A percentile compares a stretch with the other conserved stretches of the same genome.
Conservation (phyloP, 345 rosid genomes). For the Euclidium syriacum region DNA sequence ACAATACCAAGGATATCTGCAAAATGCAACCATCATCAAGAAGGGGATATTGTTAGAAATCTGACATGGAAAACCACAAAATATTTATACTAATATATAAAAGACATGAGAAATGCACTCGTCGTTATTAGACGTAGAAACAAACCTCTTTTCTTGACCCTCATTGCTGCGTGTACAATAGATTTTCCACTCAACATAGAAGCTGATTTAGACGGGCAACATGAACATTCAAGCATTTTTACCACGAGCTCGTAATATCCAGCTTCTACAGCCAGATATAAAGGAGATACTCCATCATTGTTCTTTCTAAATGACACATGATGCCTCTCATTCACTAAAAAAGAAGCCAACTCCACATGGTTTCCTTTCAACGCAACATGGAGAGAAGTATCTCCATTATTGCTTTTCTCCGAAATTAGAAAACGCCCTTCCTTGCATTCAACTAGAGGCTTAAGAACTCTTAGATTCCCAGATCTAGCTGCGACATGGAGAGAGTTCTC, state of each 20-base stretch:
- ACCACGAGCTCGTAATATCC: neutral
- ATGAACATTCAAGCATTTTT: slow-evolving; percentile 1
- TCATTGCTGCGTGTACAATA: slow-evolving; percentile 5
- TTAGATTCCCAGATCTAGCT: neutral
- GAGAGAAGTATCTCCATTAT: neutral
- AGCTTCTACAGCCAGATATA: slow-evolving; percentile 15
- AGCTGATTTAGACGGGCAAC: neutral
- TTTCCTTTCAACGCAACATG: neutral
- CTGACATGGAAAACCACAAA: no score
- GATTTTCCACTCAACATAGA: neutral
- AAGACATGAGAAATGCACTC: no score
- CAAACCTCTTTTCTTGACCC: neutral
- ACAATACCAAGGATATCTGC: slow-evolving; percentile 3
- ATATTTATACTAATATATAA: no score
- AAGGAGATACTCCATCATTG: neutral
- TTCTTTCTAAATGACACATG: neutral
- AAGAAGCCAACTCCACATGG: neutral
- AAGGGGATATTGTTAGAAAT: no score
- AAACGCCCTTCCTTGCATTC: neutral
- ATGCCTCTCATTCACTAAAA: neutral
- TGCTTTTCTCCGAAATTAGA: neutral
- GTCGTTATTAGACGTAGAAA: no score
- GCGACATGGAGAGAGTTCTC: slow-evolving; percentile 11
- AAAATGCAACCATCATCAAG: no score
- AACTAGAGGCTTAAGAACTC: neutral